These are phyloP conservation scores for Macroventuria anomochaeta DNA, from an alignment of 2,329 filamentous ascomycete species.

Conservation along the genomic window DNA sequence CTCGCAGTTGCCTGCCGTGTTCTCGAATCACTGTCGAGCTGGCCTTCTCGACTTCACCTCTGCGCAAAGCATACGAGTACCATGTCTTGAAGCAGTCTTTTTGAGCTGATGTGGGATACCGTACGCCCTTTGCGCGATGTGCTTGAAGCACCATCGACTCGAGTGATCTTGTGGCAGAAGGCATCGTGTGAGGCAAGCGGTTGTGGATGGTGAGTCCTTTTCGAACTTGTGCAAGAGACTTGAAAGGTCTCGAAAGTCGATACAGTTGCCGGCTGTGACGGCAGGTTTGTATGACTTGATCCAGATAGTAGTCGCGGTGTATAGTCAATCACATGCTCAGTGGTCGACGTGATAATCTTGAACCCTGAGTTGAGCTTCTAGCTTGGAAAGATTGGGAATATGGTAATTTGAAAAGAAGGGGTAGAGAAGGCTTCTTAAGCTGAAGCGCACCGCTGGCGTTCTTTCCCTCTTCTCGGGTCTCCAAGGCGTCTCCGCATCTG, in stretches of 20 bases:
- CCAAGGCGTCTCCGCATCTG: slow-evolving; percentile 6
- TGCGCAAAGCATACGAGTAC: slow-evolving; percentile 44
- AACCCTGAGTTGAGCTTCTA: neutral
- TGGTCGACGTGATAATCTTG: neutral
- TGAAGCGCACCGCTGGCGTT: neutral
- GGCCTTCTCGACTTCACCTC: slow-evolving; percentile 32
- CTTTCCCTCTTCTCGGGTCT: neutral
- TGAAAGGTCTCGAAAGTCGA: neutral
- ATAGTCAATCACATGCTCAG: neutral
- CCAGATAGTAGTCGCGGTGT: neutral
- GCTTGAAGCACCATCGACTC: slow-evolving; percentile 43
- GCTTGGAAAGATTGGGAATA: neutral
- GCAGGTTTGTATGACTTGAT: neutral
- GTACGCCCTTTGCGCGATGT: slow-evolving; percentile 45
- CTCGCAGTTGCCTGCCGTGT: slow-evolving; percentile 32
- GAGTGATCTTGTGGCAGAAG: slow-evolving; percentile 36
- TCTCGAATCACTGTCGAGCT: slow-evolving; percentile 28
- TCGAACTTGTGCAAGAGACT: neutral
- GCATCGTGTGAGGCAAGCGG: slow-evolving; percentile 23
- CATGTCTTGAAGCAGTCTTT: slow-evolving; percentile 48
- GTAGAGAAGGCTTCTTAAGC: neutral
- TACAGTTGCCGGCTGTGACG: neutral
- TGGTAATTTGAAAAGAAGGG: neutral
- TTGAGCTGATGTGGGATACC: slow-evolving; percentile 38
- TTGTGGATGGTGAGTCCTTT: neutral